Percentiles rank a stretch among this genome's conserved stretches.
These are phyloP conservation scores for Viola odorata DNA, from an alignment of 345 rosid genomes.

Conservation along the genomic window DNA sequence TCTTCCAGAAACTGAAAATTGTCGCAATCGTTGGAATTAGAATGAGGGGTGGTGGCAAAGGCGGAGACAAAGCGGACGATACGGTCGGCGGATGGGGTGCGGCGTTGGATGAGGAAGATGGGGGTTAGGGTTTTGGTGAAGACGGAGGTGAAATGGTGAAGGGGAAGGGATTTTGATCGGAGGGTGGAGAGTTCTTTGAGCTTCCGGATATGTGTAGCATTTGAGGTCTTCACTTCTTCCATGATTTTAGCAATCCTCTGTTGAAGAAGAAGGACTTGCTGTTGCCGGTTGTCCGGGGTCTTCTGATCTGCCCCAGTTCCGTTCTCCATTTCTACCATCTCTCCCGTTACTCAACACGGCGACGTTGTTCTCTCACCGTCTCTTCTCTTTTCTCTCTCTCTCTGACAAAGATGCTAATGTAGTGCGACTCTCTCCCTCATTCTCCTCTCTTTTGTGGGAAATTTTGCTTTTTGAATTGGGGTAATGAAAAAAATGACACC, in stretches of 20 bases:
- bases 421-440: neutral
- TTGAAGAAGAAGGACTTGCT: neutral
- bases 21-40: too few relatives aligned
- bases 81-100: too few relatives aligned
- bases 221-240: conserved; percentile 63
- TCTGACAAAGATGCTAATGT: neutral
- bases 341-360: conserved; percentile 8
- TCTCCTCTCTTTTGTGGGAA: neutral
- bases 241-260: conserved; percentile 52
- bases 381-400: neutral
- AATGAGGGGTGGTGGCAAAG: conserved; percentile 18
- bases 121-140: too few relatives aligned
- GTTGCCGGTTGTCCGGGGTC: neutral
- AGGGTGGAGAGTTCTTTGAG: conserved; percentile 64
- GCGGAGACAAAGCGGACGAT: conserved; percentile 57
- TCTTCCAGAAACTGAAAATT: too few relatives aligned
- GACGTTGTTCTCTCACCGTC: neutral
- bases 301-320: neutral
- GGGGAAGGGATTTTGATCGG: conserved; percentile 20
- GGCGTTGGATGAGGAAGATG: too few relatives aligned
- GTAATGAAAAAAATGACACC: too few relatives aligned
- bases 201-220: conserved; percentile 74
- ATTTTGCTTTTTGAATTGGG: neutral
- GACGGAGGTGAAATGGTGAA: too few relatives aligned
- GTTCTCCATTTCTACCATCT: neutral